phyloP scores from a whole-genome alignment of 306 rosid species.

The Acmispon strigosus region DNA sequence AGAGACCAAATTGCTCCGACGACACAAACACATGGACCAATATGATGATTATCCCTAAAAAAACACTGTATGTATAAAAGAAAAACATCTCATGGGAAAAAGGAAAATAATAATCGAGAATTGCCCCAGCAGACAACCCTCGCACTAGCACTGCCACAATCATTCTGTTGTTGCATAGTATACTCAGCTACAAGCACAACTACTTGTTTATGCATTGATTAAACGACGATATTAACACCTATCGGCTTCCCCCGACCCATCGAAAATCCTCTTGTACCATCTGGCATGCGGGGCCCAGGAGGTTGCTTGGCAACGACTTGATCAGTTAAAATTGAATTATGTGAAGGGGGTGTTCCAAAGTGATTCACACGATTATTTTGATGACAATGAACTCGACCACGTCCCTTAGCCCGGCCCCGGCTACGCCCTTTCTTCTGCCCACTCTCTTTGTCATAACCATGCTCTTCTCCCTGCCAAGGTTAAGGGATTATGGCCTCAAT shows the following conservation, averaged over 20 bases:
- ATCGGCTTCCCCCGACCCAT: slow-evolving; percentile 88
- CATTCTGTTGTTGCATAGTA: neutral
- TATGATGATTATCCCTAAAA: no score
- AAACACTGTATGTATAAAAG: neutral
- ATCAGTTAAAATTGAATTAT: slow-evolving; percentile 39
- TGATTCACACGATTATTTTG: slow-evolving; percentile 58
- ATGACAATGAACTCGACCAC: slow-evolving; percentile 65
- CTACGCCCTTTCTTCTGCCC: slow-evolving; percentile 75
- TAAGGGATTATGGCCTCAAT: neutral
- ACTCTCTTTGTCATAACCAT: slow-evolving; percentile 62
- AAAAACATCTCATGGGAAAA: neutral
- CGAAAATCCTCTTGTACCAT: slow-evolving; percentile 93
- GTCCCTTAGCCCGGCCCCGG: slow-evolving; percentile 74
- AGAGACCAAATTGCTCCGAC: no score
- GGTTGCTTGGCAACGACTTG: slow-evolving; percentile 62
- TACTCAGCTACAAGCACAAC: slow-evolving; percentile 12
- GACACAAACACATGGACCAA: no score
- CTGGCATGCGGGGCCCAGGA: slow-evolving; percentile 99
- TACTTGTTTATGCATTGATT: neutral
- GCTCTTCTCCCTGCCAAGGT: slow-evolving; percentile 72
- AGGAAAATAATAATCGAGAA: neutral
- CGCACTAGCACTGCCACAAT: neutral
- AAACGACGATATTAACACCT: slow-evolving; percentile 42
- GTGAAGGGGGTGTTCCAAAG: slow-evolving; percentile 48
- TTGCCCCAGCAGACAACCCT: neutral